These are phyloP conservation scores for Verticillium dahliae DNA, from an alignment of 2,329 filamentous ascomycete genomes.

Conservation along the genomic window DNA sequence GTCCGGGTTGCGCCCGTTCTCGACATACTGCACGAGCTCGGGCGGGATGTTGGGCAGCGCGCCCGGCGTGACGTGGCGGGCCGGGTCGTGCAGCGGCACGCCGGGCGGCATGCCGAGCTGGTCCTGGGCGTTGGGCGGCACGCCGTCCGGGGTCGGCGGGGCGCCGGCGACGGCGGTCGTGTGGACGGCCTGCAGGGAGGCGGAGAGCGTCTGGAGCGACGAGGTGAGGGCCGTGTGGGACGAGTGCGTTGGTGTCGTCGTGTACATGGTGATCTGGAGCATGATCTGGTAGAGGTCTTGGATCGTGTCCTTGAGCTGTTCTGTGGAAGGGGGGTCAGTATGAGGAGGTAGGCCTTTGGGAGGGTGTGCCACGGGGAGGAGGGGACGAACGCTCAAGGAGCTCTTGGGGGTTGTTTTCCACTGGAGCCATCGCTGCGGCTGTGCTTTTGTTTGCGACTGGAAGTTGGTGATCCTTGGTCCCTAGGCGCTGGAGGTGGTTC, in stretches of 20 bases:
- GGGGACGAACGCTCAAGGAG: constrained; percentile 29
- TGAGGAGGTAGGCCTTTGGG: neutral
- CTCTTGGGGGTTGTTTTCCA: constrained; percentile 29
- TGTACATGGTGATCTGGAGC: constrained; percentile 57
- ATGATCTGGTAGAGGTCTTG: constrained; percentile 58
- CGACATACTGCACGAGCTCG: constrained; percentile 62
- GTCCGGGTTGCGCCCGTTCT: constrained; percentile 65
- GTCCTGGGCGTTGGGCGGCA: constrained; percentile 21
- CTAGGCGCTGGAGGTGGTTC: no score
- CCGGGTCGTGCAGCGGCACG: constrained; percentile 1
- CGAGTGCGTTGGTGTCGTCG: constrained; percentile 25
- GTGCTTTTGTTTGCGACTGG: neutral
- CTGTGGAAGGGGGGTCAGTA: constrained; percentile 24
- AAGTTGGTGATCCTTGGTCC: neutral
- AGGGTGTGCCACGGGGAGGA: neutral
- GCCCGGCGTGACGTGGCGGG: constrained; percentile 6
- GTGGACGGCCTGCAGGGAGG: constrained; percentile 30
- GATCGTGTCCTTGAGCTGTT: constrained; percentile 55
- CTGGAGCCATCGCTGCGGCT: constrained; percentile 31
- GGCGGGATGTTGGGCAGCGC: constrained; percentile 48
- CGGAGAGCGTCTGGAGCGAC: constrained; percentile 30
- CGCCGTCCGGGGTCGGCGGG: constrained; percentile 6
- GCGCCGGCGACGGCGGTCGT: constrained; percentile 27
- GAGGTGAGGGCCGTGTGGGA: constrained; percentile 3
- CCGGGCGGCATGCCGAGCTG: constrained; percentile 44